Percentiles rank a stretch among this genome's conserved stretches.
Evolutionary conservation across 140 eudicot genomes (phyloP).

Genomic region (Anethum foeniculum): DNA sequence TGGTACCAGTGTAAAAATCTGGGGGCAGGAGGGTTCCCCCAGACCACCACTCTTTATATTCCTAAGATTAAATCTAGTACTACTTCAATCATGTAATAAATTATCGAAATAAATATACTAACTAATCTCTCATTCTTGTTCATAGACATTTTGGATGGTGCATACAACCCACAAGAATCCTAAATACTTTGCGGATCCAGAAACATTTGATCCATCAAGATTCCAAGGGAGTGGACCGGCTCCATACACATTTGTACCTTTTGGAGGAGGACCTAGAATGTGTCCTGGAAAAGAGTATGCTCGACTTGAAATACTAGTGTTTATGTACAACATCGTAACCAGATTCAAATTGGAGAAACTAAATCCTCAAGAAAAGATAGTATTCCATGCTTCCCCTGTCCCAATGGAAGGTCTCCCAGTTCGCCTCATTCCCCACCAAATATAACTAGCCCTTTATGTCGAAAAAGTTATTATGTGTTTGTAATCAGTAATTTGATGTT

Average conservation of each 20-base stretch:
- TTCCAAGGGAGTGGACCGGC: slow-evolving; percentile 11
- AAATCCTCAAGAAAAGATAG: slow-evolving; percentile 1
- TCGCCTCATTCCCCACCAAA: slow-evolving; percentile 7
- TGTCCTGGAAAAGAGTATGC: slow-evolving; percentile 12
- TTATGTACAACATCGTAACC: slow-evolving; percentile 3
- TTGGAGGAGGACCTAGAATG: slow-evolving; percentile 11
- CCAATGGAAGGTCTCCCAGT: slow-evolving; percentile 14
- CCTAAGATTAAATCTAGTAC: not conserved
- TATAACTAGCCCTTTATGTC: not conserved
- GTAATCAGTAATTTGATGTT: not conserved
- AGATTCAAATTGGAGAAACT: slow-evolving; percentile 11
- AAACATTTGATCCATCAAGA: slow-evolving; percentile 13
- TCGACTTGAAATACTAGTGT: slow-evolving; percentile 11
- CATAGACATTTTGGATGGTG: slow-evolving; percentile 3
- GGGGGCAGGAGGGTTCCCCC: not conserved
- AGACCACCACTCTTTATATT: not conserved
- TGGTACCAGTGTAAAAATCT: not conserved
- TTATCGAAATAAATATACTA: not conserved
- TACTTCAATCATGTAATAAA: not conserved
- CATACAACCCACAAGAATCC: slow-evolving; percentile 10
- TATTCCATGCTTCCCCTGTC: slow-evolving; percentile 2
- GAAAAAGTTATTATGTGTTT: no score
- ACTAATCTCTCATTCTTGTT: not conserved
- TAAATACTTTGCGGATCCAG: not conserved
- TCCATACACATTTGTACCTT: not conserved